Evolutionary conservation across 169 alveolate genomes (phyloP), one percentile per base, ranked within the genome.

Genomic region (Babesia caballi): DNA sequence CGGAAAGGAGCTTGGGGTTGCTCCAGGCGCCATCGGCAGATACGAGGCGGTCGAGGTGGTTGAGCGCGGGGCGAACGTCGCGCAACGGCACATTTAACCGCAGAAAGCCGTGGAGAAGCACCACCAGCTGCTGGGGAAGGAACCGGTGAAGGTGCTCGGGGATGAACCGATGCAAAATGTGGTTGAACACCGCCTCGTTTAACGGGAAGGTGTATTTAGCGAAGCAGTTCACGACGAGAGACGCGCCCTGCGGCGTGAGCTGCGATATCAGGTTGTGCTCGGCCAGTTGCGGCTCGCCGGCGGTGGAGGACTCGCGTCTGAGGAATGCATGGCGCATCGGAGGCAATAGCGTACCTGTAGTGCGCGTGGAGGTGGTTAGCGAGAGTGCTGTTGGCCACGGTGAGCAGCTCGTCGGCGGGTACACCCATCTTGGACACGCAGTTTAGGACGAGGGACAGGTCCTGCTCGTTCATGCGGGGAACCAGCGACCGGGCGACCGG

Each of bases 221-320:
- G 54, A 67, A 80, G 40, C 78, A 57, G 36, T 80, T 80, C 8
- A 80, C 25, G 30, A 80, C 42, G 30, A 80, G 57, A 4, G 88
- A 54, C 17, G 63, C 52, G 25, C 88, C 88, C 46, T 80, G 88
- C n/a, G 88, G 88, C 8, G 76, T 80, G 19, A 80, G n/a, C 17
- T 54, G 58, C 28, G 58, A 63, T 35, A 80, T 46, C 21, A 80
- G 27, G 81, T 80, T 80, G 57, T 40, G 27, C 12, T 58, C 41
- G 15, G 38, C 32, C 51, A 54, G 32, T 44, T 21, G 36, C 30
- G 19, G 15, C 47, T 25, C 35, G 17, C 7, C 15, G 28, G 32
- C 61, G 19, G 11, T 30, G 35, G 35, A 38, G 15, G 42, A 33
- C 40, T 19, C 25, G 44, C 1, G 12, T 38, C 30, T 58, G 46